These are phyloP conservation scores for Tylopilus plumbeoviolaceoides DNA, from an alignment of 768 basidiomycete species.

Conservation along the genomic window DNA sequence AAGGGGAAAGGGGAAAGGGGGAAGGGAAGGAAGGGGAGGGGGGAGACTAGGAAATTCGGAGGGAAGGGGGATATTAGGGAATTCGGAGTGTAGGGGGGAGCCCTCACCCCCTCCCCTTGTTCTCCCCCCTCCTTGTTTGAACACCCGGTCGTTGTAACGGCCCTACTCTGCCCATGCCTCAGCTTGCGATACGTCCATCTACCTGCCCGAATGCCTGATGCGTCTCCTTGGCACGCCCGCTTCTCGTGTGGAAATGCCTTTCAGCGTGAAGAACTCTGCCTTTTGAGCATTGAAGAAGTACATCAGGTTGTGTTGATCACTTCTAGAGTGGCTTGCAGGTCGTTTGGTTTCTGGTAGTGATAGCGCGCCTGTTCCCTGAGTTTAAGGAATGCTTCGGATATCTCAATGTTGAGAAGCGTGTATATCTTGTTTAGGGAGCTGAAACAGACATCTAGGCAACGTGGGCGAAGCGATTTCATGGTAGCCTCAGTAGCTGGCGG, in stretches of 20 bases:
- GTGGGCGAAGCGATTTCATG: slow-evolving; percentile 99
- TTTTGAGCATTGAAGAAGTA: slow-evolving; percentile 96
- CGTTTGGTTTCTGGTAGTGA: slow-evolving; percentile 93
- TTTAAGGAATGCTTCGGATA: slow-evolving; percentile 98
- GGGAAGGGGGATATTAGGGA: too few relatives aligned
- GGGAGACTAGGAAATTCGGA: too few relatives aligned
- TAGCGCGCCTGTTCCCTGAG: slow-evolving; percentile 97
- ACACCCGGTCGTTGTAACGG: slow-evolving; percentile 86
- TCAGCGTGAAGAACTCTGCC: slow-evolving; percentile 96
- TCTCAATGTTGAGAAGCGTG: slow-evolving; percentile 97
- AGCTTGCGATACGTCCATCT: slow-evolving; percentile 89
- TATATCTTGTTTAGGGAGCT: slow-evolving; percentile 95
- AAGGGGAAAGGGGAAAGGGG: too few relatives aligned
- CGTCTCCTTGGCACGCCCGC: slow-evolving; percentile 84
- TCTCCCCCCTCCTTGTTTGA: too few relatives aligned
- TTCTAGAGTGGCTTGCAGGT: slow-evolving; percentile 90
- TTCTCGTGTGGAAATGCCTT: slow-evolving; percentile 95
- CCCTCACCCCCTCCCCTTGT: too few relatives aligned
- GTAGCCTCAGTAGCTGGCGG: slow-evolving; percentile 91
- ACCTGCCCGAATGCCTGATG: slow-evolving; percentile 91
- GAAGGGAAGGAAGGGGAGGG: too few relatives aligned
- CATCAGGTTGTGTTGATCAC: slow-evolving; percentile 98
- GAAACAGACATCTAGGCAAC: slow-evolving; percentile 97
- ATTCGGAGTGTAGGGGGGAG: too few relatives aligned
- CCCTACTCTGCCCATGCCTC: slow-evolving; percentile 99